These are phyloP conservation scores for Thozetella sp. DNA, from an alignment of 495 filamentous ascomycete genomes.

Conservation along the genomic window DNA sequence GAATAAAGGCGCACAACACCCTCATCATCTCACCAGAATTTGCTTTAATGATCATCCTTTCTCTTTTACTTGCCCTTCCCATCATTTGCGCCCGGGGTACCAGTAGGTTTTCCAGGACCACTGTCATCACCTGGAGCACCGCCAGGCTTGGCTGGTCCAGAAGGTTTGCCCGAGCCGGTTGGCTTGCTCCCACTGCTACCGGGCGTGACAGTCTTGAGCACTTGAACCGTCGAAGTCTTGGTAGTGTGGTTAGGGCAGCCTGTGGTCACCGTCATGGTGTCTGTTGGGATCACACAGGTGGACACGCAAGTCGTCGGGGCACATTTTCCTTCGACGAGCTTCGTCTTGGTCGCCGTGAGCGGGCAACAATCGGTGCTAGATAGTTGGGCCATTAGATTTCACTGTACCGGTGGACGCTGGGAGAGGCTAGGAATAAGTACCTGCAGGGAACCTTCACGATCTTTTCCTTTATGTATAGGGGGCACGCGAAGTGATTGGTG, in stretches of 20 bases:
- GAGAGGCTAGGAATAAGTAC: conserved; percentile 5
- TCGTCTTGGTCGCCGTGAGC: conserved; percentile 29
- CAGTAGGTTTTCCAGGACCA: too few species aligned
- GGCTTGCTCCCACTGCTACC: too few species aligned
- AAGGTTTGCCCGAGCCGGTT: too few species aligned
- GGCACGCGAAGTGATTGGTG: conserved; percentile 16
- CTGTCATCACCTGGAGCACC: too few species aligned
- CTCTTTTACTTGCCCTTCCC: too few species aligned
- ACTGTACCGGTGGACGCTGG: background rate
- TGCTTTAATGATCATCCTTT: too few species aligned
- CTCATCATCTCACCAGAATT: too few species aligned
- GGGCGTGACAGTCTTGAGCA: too few species aligned
- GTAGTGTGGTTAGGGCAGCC: conserved; percentile 32
- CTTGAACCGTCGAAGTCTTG: too few species aligned
- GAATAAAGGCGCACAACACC: too few species aligned
- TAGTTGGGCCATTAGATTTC: conserved; percentile 3
- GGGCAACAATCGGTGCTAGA: conserved; percentile 39
- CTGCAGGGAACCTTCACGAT: conserved; percentile 31
- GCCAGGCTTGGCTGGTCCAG: too few species aligned
- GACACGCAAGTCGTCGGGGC: conserved; percentile 31
- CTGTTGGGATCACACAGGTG: conserved; percentile 30
- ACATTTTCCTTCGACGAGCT: conserved; percentile 16
- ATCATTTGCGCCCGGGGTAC: too few species aligned
- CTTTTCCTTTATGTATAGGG: conserved; percentile 23
- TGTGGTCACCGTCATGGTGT: conserved; percentile 37